phyloP scores from a whole-genome alignment of 768 basidiomycete species.

The Phylloporus rhodoxanthus region DNA sequence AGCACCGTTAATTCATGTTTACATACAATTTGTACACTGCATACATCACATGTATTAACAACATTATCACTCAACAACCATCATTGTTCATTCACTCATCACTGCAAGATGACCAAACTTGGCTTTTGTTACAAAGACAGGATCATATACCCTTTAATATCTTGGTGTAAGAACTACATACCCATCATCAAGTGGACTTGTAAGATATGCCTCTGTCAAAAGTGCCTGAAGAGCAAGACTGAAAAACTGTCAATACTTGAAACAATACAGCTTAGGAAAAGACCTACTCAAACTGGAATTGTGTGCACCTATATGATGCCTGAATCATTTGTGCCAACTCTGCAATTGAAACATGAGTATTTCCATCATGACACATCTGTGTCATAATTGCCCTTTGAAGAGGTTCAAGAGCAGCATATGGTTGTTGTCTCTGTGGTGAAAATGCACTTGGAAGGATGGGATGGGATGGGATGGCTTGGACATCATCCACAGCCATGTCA shows the following conservation, averaged over 20 bases:
- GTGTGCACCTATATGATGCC: conserved; percentile 11
- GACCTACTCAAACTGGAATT: conserved; percentile 19
- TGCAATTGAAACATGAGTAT: conserved; percentile 1
- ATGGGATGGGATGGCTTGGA: neutral
- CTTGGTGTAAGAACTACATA: conserved; percentile 28
- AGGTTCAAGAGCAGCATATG: conserved; percentile 15
- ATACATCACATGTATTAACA: conserved; percentile 12
- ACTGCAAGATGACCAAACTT: too few species aligned
- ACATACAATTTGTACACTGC: conserved; percentile 19
- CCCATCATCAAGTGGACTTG: conserved; percentile 27
- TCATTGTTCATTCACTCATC: neutral
- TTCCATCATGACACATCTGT: conserved; percentile 10
- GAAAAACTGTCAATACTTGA: neutral
- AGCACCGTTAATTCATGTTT: conserved; percentile 50
- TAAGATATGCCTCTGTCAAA: conserved; percentile 26
- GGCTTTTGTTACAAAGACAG: too few species aligned
- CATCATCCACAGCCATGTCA: neutral
- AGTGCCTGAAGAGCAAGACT: conserved; percentile 20
- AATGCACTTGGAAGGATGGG: conserved; percentile 13
- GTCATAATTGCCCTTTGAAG: conserved; percentile 16
- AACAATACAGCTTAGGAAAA: neutral
- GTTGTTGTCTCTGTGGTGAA: conserved; percentile 17
- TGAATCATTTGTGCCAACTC: conserved; percentile 15
- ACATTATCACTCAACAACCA: neutral
- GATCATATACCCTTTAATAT: conserved; percentile 2